A percentile compares a stretch with the other conserved stretches of the same genome.
phyloP scores from a whole-genome alignment of 2,329 filamentous ascomycete genomes.

The Monosporascus sp. region DNA sequence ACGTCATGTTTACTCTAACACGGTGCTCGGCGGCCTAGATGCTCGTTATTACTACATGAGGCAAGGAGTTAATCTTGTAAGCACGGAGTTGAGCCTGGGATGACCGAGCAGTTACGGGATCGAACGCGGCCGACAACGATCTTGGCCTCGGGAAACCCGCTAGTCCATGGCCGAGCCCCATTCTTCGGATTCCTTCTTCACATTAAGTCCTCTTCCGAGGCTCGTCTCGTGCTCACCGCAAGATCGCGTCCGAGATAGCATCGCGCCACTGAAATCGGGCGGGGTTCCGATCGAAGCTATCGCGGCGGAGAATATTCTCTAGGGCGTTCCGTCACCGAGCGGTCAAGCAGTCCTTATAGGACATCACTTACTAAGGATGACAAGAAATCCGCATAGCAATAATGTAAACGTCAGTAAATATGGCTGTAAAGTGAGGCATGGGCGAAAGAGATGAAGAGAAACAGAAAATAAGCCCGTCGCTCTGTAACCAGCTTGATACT shows the following conservation, averaged over 20 bases:
- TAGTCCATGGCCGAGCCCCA: not conserved
- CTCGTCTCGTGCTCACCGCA: not conserved
- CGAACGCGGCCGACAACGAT: not conserved
- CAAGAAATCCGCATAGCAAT: not conserved
- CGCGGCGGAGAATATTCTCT: not conserved
- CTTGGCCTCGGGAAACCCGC: not conserved
- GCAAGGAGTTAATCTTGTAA: not conserved
- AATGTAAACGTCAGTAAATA: too few species aligned
- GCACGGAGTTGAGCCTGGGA: not conserved
- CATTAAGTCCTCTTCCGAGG: not conserved
- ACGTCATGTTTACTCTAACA: conserved; percentile 6
- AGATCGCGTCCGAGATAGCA: not conserved
- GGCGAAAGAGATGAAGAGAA: not conserved
- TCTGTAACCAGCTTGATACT: not conserved
- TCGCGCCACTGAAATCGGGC: not conserved
- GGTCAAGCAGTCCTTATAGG: not conserved
- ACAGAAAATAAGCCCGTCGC: not conserved
- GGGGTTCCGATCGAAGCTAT: not conserved
- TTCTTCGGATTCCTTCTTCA: not conserved
- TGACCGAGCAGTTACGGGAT: not conserved
- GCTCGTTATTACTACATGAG: not conserved
- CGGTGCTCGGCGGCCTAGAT: too few species aligned
- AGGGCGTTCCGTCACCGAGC: not conserved
- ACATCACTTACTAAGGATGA: not conserved
- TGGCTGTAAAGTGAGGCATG: too few species aligned